Conservation (phyloP, 331 rosid species). For the Malus hybrid region DNA sequence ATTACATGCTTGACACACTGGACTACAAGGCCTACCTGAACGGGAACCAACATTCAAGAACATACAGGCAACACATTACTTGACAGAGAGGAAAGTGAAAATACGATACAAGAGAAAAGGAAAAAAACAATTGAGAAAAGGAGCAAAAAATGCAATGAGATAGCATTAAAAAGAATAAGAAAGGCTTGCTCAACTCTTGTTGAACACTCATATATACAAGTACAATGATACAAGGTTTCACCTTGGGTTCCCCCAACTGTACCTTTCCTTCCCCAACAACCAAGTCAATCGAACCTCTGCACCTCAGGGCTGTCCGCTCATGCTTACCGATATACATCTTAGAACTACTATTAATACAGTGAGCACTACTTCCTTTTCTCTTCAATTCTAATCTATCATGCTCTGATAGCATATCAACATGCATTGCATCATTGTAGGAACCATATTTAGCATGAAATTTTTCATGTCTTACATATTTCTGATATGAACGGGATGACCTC, state of each 20-base stretch:
- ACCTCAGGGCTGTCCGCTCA: constrained; percentile 33
- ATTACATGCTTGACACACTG: background rate
- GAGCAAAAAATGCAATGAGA: constrained; percentile 12
- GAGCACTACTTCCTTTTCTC: constrained; percentile 21
- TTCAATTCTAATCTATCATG: constrained; percentile 18
- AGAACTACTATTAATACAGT: constrained; percentile 22
- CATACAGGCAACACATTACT: background rate
- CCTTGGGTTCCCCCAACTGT: constrained; percentile 41
- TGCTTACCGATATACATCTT: constrained; percentile 31
- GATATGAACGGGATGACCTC: constrained; percentile 15
- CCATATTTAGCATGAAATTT: constrained; percentile 13
- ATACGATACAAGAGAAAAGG: background rate
- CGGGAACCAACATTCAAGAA: background rate
- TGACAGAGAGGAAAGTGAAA: constrained; percentile 6
- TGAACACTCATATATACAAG: constrained; percentile 30
- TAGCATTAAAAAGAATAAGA: constrained; percentile 15
- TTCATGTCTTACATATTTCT: constrained; percentile 8
- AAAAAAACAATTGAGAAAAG: background rate
- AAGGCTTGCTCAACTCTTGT: constrained; percentile 24
- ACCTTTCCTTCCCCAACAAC: constrained; percentile 59
- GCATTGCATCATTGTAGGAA: constrained; percentile 26
- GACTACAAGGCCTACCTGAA: background rate
- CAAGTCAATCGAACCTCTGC: constrained; percentile 46
- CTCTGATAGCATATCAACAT: constrained; percentile 21
- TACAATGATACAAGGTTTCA: constrained; percentile 29